phyloP scores from a whole-genome alignment of 73 alveolate genomes.

The Paramecium pentaurelia region DNA sequence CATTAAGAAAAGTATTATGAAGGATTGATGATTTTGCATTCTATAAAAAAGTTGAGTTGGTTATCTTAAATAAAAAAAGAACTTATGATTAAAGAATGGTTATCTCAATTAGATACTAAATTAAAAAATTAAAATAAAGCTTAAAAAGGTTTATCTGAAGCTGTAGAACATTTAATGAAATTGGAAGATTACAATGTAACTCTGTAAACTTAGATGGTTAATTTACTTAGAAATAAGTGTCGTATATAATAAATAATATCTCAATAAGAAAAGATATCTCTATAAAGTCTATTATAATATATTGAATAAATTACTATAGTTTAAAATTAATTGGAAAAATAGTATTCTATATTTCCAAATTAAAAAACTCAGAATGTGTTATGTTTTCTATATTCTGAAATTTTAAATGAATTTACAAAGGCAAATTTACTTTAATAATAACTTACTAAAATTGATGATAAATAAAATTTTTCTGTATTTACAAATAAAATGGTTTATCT shows the following conservation, averaged over 20 bases:
- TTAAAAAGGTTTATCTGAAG: neutral
- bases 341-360: neutral
- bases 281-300: neutral
- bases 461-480: neutral
- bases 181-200: neutral
- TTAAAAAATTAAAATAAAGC: neutral
- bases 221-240: neutral
- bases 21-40: neutral
- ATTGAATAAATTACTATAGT: neutral
- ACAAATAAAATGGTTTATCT: neutral
- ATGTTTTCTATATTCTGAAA: neutral
- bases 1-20: neutral
- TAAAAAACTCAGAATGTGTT: neutral
- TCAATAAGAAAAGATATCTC: neutral
- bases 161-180: neutral
- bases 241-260: neutral
- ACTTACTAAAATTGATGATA: neutral
- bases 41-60: neutral
- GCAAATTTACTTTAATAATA: neutral
- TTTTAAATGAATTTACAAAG: neutral
- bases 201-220: neutral
- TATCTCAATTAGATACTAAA: neutral
- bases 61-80: neutral
- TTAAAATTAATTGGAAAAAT: neutral
- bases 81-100: neutral